A percentile compares a stretch with the other conserved stretches of the same genome.
Conservation (phyloP, 2,329 filamentous ascomycete genomes). For the Chaetomium olivaceum region DNA sequence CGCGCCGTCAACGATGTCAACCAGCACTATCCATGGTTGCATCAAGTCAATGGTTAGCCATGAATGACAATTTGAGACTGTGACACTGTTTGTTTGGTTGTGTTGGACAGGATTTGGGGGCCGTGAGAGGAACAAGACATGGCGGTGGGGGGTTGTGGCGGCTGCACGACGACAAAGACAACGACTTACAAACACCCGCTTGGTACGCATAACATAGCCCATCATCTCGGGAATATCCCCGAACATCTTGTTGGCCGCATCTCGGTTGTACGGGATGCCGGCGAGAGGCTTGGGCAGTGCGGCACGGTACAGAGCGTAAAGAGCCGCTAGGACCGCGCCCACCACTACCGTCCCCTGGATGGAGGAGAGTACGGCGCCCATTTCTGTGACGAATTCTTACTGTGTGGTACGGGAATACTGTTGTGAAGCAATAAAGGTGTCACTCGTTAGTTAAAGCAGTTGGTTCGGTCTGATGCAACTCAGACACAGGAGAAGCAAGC, state of each 20-base stretch:
- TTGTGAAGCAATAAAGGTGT: not conserved
- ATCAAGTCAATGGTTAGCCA: not conserved
- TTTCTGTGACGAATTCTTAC: not conserved
- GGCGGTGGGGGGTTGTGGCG: too few relatives aligned
- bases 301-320: constrained; percentile 14
- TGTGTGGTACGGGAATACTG: not conserved
- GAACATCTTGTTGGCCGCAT: constrained; percentile 40
- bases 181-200: constrained; percentile 36
- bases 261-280: constrained; percentile 48
- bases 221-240: constrained; percentile 48
- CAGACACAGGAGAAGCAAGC: not conserved
- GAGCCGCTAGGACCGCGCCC: not conserved
- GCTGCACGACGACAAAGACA: not conserved
- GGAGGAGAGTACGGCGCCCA: constrained; percentile 19
- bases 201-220: constrained; percentile 39
- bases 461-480: not conserved
- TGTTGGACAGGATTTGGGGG: too few relatives aligned
- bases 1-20: constrained; percentile 36
- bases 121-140: too few relatives aligned
- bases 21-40: constrained; percentile 7
- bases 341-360: not conserved
- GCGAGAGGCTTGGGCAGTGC: constrained; percentile 46
- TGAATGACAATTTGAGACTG: not conserved
- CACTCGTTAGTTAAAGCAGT: not conserved
- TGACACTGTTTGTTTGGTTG: too few relatives aligned